These are phyloP conservation scores for Clarireedia homoeocarpa DNA, from an alignment of 2,329 filamentous ascomycete species.

Conservation along the genomic window DNA sequence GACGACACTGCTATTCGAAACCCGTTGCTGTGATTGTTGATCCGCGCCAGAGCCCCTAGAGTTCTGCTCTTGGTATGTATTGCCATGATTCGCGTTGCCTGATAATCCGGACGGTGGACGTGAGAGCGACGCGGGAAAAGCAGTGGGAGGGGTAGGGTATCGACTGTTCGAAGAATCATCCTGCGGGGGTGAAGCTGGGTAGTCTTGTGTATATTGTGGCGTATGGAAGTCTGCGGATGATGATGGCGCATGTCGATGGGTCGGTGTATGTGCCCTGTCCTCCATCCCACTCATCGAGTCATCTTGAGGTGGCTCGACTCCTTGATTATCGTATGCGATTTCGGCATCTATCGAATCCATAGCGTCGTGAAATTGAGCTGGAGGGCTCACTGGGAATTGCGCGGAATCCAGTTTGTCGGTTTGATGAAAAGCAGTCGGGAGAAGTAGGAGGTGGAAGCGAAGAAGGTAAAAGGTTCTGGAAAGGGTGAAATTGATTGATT, in stretches of 20 bases:
- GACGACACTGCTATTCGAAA: constrained; percentile 64
- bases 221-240: constrained; percentile 29
- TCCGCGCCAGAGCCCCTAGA: constrained; percentile 22
- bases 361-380: constrained; percentile 45
- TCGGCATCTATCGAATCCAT: constrained; percentile 44
- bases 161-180: constrained; percentile 22
- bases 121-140: constrained; percentile 27
- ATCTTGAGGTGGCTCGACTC: constrained; percentile 20
- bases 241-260: constrained; percentile 27
- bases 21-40: constrained; percentile 8
- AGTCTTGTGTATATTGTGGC: constrained; percentile 23
- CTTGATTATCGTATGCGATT: constrained; percentile 31
- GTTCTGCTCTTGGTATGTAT: constrained; percentile 29
- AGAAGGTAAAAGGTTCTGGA: constrained; percentile 6
- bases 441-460: too few species aligned
- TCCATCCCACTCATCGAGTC: constrained; percentile 25
- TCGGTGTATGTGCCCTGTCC: constrained; percentile 27
- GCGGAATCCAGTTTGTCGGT: constrained; percentile 45
- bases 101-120: constrained; percentile 29
- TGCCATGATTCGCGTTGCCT: constrained; percentile 26
- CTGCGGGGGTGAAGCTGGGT: constrained; percentile 22
- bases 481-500: constrained; percentile 9
- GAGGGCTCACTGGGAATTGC: constrained; percentile 40
- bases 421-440: background rate
- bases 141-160: constrained; percentile 29